Conservation (phyloP, 495 filamentous ascomycete genomes). For the Xylaria intraflava region DNA sequence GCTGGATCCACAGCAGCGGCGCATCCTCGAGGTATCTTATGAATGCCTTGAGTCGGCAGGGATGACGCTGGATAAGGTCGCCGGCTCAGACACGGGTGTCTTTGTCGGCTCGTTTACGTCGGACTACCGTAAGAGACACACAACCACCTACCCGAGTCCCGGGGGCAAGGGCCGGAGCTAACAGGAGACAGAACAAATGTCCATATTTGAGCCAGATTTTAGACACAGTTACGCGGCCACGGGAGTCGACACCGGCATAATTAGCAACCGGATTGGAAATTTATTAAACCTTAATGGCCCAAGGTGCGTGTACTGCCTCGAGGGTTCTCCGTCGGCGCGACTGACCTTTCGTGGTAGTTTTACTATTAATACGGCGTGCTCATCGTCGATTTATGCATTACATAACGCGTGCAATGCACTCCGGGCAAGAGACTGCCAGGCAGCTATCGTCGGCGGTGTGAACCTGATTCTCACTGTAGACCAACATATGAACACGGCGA, state of each 20-base stretch:
- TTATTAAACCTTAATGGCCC: conserved; percentile 47
- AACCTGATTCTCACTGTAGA: conserved; percentile 34
- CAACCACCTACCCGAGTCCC: too few relatives aligned
- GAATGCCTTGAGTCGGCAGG: conserved; percentile 42
- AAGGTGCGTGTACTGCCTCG: too few relatives aligned
- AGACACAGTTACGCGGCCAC: conserved; percentile 40
- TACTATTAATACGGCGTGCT: conserved; percentile 52
- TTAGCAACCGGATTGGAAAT: conserved; percentile 47
- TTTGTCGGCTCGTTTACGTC: conserved; percentile 44
- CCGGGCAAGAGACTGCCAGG: conserved; percentile 26
- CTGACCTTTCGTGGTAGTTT: too few relatives aligned
- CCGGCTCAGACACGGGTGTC: conserved; percentile 45
- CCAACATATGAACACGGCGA: conserved; percentile 33
- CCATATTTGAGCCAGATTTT: conserved; percentile 37
- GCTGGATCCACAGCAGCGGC: conserved; percentile 33
- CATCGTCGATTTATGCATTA: conserved; percentile 44
- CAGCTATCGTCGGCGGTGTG: conserved; percentile 33
- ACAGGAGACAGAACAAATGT: conserved; percentile 20
- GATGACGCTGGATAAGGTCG: conserved; percentile 33
- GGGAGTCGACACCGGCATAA: conserved; percentile 38
- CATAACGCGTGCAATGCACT: conserved; percentile 39
- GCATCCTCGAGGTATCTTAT: conserved; percentile 36
- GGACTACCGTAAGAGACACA: conserved; percentile 48
- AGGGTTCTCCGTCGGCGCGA: too few relatives aligned
- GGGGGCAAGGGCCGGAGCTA: too few relatives aligned